Base-by-base conservation (phyloP, 768 basidiomycete species). In the Agaricus bisporus region DNA sequence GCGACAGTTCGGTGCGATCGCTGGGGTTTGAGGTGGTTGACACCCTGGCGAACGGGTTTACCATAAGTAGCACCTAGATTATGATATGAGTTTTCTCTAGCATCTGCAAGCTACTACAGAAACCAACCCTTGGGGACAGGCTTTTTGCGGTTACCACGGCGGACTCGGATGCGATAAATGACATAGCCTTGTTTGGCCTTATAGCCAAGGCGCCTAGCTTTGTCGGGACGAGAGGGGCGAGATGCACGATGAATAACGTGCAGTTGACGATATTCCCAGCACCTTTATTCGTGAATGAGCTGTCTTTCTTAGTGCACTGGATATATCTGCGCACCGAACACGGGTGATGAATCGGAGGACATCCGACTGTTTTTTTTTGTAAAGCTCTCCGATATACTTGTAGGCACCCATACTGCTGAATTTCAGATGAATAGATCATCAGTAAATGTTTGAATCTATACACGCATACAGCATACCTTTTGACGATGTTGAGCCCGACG, bases 121-220 rank as follows among this genome's bases (percentile, higher is more conserved):
- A 75, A 49, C 77, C 48, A 55, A 93, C 95, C 97, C 81, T 99
- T 99, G 64, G 89, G 89, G 56, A 89, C 95, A 58, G 88, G 94
- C 82, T 94, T 97, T 80, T 99, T 99, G 76, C 97, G 86, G 83
- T 98, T 98, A 69, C 97, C 97, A 59, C 95, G 84, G 64, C 97
- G 86, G 60, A 99, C 95, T 61, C 97, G 91, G 64, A 99, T 78
- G 65, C 97, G 91, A 78, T 99, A 99, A 76, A 99, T 73, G 60
- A 98, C 88, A 69, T 93, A 99, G 64, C 97, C 97, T 75, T 99
- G 97, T 83, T 99, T 99, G 70, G 97, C 94, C 79, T 98, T 99
- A 86, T 98, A 99, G 46, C 97, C 97, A 58, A 99, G 79, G 60
- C 95, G 87, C 69, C 97, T 90, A 59, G 97, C 97, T 80, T 98